Evolutionary conservation across 1,284 basidiomycete species (phyloP).

Genomic region (Phylloboletellus chloephorus): DNA sequence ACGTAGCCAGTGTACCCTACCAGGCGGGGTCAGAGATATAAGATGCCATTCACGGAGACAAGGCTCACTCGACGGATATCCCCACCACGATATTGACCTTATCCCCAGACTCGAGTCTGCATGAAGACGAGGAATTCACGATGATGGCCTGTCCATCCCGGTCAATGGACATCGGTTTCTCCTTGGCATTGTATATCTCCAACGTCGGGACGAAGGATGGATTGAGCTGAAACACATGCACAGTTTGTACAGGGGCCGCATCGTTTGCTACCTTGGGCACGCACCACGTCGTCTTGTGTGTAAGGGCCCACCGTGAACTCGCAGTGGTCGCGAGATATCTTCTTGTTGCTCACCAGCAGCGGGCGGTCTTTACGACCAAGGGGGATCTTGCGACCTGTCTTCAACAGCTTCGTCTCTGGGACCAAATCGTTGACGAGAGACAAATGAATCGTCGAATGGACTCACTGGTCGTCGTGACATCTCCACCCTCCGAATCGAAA

Average conservation of each 20-base stretch:
- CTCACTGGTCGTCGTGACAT: conserved; percentile 22
- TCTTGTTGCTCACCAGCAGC: conserved; percentile 51
- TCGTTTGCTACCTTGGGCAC: conserved; percentile 19
- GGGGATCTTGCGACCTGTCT: conserved; percentile 45
- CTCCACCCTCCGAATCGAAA: conserved; percentile 23
- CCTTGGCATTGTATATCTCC: conserved; percentile 42
- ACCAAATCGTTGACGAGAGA: background rate
- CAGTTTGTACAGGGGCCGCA: background rate
- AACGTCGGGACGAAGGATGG: conserved; percentile 39
- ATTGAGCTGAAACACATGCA: conserved; percentile 31
- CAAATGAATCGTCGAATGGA: background rate
- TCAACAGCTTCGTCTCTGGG: conserved; percentile 58
- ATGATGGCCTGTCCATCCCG: conserved; percentile 30
- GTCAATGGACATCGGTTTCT: conserved; percentile 38
- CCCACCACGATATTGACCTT: conserved; percentile 42
- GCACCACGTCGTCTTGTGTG: conserved; percentile 47
- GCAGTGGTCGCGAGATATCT: conserved; percentile 56
- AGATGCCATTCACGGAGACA: background rate
- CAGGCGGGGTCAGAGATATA: conserved; percentile 5
- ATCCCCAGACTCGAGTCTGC: conserved; percentile 47
- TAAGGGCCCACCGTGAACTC: conserved; percentile 49
- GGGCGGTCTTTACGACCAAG: conserved; percentile 52
- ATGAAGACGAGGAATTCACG: conserved; percentile 30
- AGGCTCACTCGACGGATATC: conserved; percentile 41
- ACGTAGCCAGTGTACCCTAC: conserved; percentile 49